These are phyloP conservation scores for Gynochthodes officinalis DNA, from an alignment of 257 asterid species.

Conservation along the genomic window DNA sequence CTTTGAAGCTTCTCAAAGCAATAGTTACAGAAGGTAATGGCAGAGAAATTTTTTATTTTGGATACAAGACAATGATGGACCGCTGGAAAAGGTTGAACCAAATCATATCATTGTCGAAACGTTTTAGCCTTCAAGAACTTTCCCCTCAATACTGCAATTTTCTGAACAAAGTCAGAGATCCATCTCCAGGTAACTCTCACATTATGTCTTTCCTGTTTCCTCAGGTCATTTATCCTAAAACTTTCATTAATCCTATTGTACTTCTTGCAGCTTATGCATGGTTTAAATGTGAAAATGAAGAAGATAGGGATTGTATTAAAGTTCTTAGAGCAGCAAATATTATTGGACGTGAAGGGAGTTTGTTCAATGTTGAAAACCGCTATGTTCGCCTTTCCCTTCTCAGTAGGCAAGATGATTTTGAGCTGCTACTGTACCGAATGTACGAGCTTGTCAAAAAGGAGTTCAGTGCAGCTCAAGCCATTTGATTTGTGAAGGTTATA, in stretches of 20 bases:
- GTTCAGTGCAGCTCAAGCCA: background rate
- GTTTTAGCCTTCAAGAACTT: constrained; percentile 22
- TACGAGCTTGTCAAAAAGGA: constrained; percentile 16
- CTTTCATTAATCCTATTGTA: background rate
- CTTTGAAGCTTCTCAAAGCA: constrained; percentile 48
- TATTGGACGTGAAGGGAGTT: constrained; percentile 23
- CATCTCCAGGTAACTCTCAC: constrained; percentile 19
- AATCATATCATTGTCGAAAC: constrained; percentile 37
- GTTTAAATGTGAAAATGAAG: constrained; percentile 22
- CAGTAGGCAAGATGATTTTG: constrained; percentile 23
- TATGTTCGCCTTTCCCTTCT: constrained; percentile 22
- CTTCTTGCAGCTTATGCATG: constrained; percentile 24
- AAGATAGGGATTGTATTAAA: constrained; percentile 16
- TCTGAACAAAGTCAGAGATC: constrained; percentile 12
- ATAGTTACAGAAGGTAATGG: constrained; percentile 37
- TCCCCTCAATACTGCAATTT: constrained; percentile 13
- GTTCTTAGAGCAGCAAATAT: constrained; percentile 19
- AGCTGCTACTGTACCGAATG: constrained; percentile 12
- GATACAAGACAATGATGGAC: constrained; percentile 41
- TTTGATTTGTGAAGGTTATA: constrained; percentile 11
- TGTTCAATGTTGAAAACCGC: constrained; percentile 14
- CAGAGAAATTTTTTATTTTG: constrained; percentile 37
- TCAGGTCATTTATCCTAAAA: background rate
- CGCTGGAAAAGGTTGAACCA: constrained; percentile 50
- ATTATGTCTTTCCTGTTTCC: background rate